Evolutionary conservation across 78 protist genomes (phyloP).

Genomic region (Dictyostelium intermedium): DNA sequence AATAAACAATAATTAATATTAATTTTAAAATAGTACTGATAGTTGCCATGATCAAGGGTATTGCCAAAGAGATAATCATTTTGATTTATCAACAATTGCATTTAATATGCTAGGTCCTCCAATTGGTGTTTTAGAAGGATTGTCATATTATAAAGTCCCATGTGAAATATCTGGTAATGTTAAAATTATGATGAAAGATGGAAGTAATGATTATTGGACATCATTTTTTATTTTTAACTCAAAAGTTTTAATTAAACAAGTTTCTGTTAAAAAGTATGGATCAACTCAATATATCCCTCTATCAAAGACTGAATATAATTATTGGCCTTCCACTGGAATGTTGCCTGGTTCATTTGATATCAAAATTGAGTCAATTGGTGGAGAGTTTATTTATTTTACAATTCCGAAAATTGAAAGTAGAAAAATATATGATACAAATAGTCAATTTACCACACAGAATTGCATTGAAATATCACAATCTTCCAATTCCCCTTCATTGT

Average conservation of each 20-base stretch:
- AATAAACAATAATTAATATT: no score
- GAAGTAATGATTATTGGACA: slow-evolving; percentile 15
- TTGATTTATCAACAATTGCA: slow-evolving; percentile 38
- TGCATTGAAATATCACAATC: no score
- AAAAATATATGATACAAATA: background rate
- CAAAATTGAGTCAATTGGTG: background rate
- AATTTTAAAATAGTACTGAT: background rate
- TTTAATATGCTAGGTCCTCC: background rate
- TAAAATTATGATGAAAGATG: slow-evolving; percentile 24
- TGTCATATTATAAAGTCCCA: slow-evolving; percentile 9
- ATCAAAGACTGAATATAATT: background rate
- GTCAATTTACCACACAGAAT: no score
- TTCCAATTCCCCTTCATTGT: no score
- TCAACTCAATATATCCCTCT: background rate
- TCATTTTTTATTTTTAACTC: slow-evolving; percentile 19
- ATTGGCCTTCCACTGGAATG: background rate
- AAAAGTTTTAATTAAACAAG: background rate
- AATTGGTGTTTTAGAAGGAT: slow-evolving; percentile 1
- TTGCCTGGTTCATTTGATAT: background rate
- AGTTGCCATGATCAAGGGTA: background rate
- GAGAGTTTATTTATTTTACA: background rate
- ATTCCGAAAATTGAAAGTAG: background rate
- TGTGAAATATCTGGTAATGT: background rate
- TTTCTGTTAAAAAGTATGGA: background rate
- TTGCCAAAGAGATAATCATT: background rate